Base-by-base conservation (phyloP, 345 rosid species). In the Corchorus capsularis region DNA sequence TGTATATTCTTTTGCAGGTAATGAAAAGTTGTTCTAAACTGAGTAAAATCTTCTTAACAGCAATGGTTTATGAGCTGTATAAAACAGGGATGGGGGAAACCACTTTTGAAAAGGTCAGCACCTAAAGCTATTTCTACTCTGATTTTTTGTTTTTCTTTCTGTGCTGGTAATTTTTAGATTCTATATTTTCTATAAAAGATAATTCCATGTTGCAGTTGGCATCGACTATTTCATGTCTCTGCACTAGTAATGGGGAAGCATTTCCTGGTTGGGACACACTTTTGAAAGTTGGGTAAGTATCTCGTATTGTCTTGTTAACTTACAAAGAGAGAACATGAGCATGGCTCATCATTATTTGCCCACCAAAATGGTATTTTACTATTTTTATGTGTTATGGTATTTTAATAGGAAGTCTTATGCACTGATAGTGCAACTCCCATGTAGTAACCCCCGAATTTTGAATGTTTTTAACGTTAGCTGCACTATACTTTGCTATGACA, bases 241-340 rank as follows among this genome's bases (percentile, higher is more conserved):
- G 99, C 61, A 71, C 89, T 75, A 87, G 85, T 92, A 93, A 95
- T 66, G 89, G 88, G 68, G 96, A 89, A 87, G 76, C 87, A 72
- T 93, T 90, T 87, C 97, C 98, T 15, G 97, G 99, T 77, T 92
- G 99, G 99, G 99, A 93, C 72, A 71, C 82, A 37, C 93, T 95
- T 79, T 75, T 95, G 49, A 88, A 82, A 85, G 82, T 92, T 52
- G 96, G 94, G 93, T 90, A 80, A 87, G 90, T 49, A 62, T 52
- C 69, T 69, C 69, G 22, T 60, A 46, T 11, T 47, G 32, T 49
- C 53, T 39, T 56, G 19, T 56, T 16, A 37, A 54, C 39, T 16
- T 20, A 19, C 34, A n/a, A 17, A 34, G 22, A 46, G 41, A 49
- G 22, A 22, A 12, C 22, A 37, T 37, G 68, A 22, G 27, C 27